Evolutionary conservation across 352 stramenopile species (phyloP).

Genomic region (Phytophthora pini): DNA sequence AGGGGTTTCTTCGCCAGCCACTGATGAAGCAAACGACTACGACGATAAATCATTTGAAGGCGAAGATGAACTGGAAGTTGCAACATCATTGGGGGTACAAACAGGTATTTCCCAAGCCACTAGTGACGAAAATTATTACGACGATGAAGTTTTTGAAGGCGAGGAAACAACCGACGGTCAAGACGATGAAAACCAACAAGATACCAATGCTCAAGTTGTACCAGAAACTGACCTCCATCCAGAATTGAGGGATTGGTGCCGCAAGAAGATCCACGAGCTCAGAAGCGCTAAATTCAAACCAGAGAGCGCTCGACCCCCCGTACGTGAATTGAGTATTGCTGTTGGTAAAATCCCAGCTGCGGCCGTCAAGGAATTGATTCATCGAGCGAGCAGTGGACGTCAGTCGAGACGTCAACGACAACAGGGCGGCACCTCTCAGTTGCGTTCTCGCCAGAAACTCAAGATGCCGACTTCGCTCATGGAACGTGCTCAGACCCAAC

Average conservation of each 20-base stretch:
- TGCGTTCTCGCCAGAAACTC: constrained; percentile 4
- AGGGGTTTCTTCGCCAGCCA: too few species aligned
- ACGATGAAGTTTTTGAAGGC: too few species aligned
- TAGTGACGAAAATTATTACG: too few species aligned
- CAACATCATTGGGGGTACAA: too few species aligned
- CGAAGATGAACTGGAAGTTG: too few species aligned
- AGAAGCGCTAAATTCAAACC: neutral
- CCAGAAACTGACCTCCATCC: neutral
- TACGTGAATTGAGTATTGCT: neutral
- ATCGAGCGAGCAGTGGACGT: constrained; percentile 1
- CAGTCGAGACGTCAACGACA: neutral
- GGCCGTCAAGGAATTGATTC: constrained; percentile 19
- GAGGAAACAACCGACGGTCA: neutral
- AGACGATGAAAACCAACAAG: neutral
- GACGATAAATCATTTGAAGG: too few species aligned
- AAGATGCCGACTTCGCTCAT: constrained; percentile 21
- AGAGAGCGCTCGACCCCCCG: neutral
- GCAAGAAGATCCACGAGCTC: constrained; percentile 14
- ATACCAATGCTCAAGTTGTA: neutral
- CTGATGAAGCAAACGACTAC: too few species aligned
- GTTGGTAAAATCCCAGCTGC: constrained; percentile 5
- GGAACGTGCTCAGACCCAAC: constrained; percentile 22
- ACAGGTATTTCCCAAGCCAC: too few species aligned
- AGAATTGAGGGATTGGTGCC: constrained; percentile 21
- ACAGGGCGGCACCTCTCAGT: neutral